phyloP scores from a whole-genome alignment of 2,329 filamentous ascomycete genomes.

The Calonectria montana region DNA sequence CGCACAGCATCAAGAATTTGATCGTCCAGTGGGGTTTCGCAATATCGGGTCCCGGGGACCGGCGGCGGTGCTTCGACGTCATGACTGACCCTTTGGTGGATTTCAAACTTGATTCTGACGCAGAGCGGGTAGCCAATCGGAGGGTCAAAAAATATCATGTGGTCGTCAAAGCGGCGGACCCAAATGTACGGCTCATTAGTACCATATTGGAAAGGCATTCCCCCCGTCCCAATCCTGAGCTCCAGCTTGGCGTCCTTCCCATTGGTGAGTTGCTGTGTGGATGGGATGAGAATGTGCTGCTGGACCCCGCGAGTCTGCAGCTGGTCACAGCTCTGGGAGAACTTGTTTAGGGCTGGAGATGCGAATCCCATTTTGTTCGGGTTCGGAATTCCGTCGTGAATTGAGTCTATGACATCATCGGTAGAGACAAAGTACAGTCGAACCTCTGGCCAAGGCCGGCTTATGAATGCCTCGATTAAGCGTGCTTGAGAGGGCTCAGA shows the following conservation, averaged over 20 bases:
- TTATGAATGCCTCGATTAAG: neutral
- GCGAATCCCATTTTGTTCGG: neutral
- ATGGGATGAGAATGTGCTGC: conserved; percentile 1
- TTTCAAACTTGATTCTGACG: conserved; percentile 25
- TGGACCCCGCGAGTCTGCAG: neutral
- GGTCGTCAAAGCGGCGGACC: conserved; percentile 17
- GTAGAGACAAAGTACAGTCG: conserved; percentile 1
- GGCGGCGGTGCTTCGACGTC: neutral
- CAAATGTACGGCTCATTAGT: conserved; percentile 3
- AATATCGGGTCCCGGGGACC: neutral
- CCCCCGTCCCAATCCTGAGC: conserved; percentile 25
- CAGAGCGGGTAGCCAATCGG: conserved; percentile 24
- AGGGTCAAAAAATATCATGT: neutral
- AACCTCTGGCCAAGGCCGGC: neutral
- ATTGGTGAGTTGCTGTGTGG: neutral
- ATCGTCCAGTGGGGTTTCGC: neutral
- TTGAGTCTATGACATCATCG: neutral
- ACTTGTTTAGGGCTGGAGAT: neutral
- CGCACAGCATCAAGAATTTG: conserved; percentile 33
- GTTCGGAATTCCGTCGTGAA: neutral
- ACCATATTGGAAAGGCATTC: conserved; percentile 10
- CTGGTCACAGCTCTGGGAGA: neutral
- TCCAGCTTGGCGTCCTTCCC: neutral
- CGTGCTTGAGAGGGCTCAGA: neutral
- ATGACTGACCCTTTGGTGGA: neutral